Evolutionary conservation across 768 basidiomycete species (phyloP).

Genomic region (Suillus clintonianus): DNA sequence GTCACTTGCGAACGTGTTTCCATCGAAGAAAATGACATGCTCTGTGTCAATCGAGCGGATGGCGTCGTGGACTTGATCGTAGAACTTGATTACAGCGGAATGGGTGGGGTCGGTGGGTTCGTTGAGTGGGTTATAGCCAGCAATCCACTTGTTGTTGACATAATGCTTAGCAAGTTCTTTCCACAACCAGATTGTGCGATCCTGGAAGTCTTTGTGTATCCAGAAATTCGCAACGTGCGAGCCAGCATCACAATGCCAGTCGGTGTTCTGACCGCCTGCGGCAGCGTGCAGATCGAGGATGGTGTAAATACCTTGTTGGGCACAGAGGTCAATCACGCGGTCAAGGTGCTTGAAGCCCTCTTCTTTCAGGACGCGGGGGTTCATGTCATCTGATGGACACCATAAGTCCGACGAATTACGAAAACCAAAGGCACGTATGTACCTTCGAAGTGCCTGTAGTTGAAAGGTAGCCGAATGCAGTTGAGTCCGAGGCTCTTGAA

Average conservation of each 20-base stretch:
- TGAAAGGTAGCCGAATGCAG: slow-evolving; percentile 75
- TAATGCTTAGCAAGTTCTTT: slow-evolving; percentile 73
- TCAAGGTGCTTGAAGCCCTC: slow-evolving; percentile 83
- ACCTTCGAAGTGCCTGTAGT: slow-evolving; percentile 71
- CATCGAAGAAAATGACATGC: slow-evolving; percentile 80
- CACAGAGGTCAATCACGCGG: slow-evolving; percentile 75
- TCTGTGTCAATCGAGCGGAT: slow-evolving; percentile 71
- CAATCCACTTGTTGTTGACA: slow-evolving; percentile 78
- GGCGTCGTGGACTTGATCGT: slow-evolving; percentile 65
- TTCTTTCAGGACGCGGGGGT: slow-evolving; percentile 73
- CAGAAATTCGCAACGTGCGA: slow-evolving; percentile 75
- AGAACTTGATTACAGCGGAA: slow-evolving; percentile 63
- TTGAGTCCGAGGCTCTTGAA: slow-evolving; percentile 81
- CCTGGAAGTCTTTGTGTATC: slow-evolving; percentile 85
- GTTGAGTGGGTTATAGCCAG: slow-evolving; percentile 86
- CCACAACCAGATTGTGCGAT: slow-evolving; percentile 79
- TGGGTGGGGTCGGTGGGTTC: slow-evolving; percentile 75
- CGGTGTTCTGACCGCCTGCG: slow-evolving; percentile 73
- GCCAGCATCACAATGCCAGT: slow-evolving; percentile 80
- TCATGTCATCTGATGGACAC: slow-evolving; percentile 59
- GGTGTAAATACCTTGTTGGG: slow-evolving; percentile 73
- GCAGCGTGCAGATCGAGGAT: slow-evolving; percentile 82
- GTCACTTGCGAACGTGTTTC: slow-evolving; percentile 82
- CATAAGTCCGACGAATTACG: not conserved
- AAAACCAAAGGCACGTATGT: not conserved